phyloP scores from a whole-genome alignment of 768 basidiomycete genomes.

The Russula brevipes region DNA sequence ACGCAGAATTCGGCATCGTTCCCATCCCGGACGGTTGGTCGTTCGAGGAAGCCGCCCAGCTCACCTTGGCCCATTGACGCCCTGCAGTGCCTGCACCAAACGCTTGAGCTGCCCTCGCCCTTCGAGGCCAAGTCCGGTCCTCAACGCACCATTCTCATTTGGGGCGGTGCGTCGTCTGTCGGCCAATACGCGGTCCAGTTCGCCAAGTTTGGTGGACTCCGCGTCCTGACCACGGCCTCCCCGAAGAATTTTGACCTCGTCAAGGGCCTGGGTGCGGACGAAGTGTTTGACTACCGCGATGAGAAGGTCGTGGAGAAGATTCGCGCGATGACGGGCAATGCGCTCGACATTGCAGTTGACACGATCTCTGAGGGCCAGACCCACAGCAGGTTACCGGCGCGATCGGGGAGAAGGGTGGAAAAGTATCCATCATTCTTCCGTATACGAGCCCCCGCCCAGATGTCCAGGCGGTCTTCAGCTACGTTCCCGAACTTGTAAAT shows the following conservation, averaged over 20 bases:
- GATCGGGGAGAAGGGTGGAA: constrained; percentile 22
- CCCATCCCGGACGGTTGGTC: constrained; percentile 20
- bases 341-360: constrained; percentile 26
- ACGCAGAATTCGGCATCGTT: constrained; percentile 7
- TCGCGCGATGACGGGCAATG: constrained; percentile 24
- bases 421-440: constrained; percentile 9
- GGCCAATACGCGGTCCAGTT: constrained; percentile 35
- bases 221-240: constrained; percentile 36
- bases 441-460: constrained; percentile 9
- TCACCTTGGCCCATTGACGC: constrained; percentile 22
- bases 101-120: constrained; percentile 15
- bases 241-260: constrained; percentile 35
- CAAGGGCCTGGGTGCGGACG: constrained; percentile 35
- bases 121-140: background rate
- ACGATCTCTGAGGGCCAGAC: constrained; percentile 21
- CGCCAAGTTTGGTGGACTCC: constrained; percentile 31
- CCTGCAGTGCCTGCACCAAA: constrained; percentile 16
- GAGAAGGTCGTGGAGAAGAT: constrained; percentile 30
- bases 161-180: constrained; percentile 31
- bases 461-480: background rate
- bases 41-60: constrained; percentile 22
- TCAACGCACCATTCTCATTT: constrained; percentile 12
- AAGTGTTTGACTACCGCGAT: constrained; percentile 33
- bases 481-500: background rate
- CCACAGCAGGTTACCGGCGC: constrained; percentile 14